Conservation (phyloP, 2,329 filamentous ascomycete genomes). For the Lecanosticta acicola region DNA sequence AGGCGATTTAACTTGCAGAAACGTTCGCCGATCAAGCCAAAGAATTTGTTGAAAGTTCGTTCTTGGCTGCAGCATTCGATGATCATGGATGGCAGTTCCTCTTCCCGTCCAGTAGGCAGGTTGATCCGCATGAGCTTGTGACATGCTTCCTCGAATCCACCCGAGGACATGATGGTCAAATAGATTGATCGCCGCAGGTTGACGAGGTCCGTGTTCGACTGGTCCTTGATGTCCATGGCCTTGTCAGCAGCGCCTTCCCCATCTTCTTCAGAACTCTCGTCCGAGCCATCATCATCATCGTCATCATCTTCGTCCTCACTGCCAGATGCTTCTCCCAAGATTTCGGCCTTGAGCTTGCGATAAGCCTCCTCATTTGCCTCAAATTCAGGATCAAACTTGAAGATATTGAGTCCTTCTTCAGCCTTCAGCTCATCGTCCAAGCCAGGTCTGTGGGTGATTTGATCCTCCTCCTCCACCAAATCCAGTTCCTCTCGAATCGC, state of each 20-base stretch:
- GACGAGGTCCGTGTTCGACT: slow-evolving; percentile 92
- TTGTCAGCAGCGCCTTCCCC: slow-evolving; percentile 69
- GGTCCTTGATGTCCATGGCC: slow-evolving; percentile 92
- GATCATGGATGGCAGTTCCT: slow-evolving; percentile 91
- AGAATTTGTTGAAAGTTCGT: slow-evolving; percentile 96
- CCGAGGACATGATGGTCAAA: slow-evolving; percentile 93
- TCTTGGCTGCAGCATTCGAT: slow-evolving; percentile 96
- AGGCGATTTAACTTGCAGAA: slow-evolving; percentile 94
- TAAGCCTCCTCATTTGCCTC: slow-evolving; percentile 89
- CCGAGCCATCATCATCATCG: slow-evolving; percentile 57
- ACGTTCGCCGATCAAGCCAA: slow-evolving; percentile 85
- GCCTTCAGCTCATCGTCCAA: slow-evolving; percentile 79
- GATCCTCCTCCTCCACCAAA: slow-evolving; percentile 93
- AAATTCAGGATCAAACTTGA: slow-evolving; percentile 88
- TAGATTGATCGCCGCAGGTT: slow-evolving; percentile 93
- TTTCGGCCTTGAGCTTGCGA: slow-evolving; percentile 83
- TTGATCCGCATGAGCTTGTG: slow-evolving; percentile 91
- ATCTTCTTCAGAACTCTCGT: slow-evolving; percentile 38
- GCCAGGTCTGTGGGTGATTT: slow-evolving; percentile 83
- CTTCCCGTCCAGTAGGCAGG: slow-evolving; percentile 77
- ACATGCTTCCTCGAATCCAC: slow-evolving; percentile 91
- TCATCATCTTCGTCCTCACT: slow-evolving; percentile 73
- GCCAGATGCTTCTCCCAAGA: slow-evolving; percentile 72
- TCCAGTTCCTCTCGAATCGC: slow-evolving; percentile 89
- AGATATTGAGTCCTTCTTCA: slow-evolving; percentile 86